phyloP scores from a whole-genome alignment of 73 alveolate genomes.

The Paramecium sexaurelia region DNA sequence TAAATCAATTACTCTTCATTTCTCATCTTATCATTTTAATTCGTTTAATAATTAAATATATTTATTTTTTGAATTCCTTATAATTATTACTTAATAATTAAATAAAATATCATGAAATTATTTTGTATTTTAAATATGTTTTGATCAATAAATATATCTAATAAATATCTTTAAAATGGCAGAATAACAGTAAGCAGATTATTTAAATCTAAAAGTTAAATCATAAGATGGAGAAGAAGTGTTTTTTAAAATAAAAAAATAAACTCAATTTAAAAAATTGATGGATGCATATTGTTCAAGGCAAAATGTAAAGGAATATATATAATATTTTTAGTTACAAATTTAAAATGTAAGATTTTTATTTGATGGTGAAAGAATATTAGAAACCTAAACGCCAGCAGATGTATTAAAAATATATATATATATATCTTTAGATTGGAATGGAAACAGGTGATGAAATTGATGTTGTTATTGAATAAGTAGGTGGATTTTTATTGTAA shows the following conservation, averaged over 20 bases:
- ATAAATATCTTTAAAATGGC: neutral
- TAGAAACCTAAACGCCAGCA: conserved; percentile 53
- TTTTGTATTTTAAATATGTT: neutral
- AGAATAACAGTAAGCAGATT: conserved; percentile 24
- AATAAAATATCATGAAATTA: neutral
- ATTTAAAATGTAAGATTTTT: conserved; percentile 55
- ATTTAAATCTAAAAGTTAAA: conserved; percentile 7
- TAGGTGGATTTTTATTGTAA: neutral
- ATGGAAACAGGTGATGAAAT: conserved; percentile 45
- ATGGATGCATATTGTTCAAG: conserved; percentile 69
- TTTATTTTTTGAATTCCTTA: too few relatives aligned
- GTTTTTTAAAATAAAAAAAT: conserved; percentile 61
- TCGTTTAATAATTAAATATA: too few relatives aligned
- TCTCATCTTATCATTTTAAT: too few relatives aligned
- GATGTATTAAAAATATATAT: too few relatives aligned
- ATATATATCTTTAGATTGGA: neutral
- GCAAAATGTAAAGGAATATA: neutral
- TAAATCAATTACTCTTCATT: neutral
- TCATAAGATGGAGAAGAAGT: conserved; percentile 65
- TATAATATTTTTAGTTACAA: neutral
- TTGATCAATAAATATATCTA: neutral
- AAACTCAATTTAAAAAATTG: conserved; percentile 59
- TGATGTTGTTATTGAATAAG: conserved; percentile 44
- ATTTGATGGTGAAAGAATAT: conserved; percentile 64
- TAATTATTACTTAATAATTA: neutral